phyloP scores from a whole-genome alignment of 2,329 filamentous ascomycete species.

The Aspergillus sp. region DNA sequence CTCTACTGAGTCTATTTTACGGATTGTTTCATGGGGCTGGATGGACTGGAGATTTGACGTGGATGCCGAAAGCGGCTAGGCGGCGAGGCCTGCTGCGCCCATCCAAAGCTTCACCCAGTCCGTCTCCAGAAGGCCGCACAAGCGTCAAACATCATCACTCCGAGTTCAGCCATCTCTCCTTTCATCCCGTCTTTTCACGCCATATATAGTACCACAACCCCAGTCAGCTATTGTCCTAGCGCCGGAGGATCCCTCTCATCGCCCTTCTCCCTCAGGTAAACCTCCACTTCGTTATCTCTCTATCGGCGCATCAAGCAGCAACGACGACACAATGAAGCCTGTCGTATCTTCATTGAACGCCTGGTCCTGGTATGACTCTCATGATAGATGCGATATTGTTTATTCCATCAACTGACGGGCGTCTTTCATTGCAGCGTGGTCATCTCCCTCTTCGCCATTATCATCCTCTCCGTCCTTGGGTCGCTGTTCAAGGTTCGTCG shows the following conservation, averaged over 20 bases:
- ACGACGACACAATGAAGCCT: constrained; percentile 75
- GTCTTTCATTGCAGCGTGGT: constrained; percentile 59
- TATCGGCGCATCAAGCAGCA: neutral
- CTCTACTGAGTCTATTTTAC: neutral
- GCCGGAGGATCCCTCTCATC: neutral
- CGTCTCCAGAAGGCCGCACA: neutral
- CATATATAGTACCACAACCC: neutral
- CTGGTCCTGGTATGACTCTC: constrained; percentile 77
- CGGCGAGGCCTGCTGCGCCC: neutral
- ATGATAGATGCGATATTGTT: neutral
- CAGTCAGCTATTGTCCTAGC: neutral
- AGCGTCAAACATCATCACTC: neutral
- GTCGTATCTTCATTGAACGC: constrained; percentile 88
- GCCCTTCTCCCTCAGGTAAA: neutral
- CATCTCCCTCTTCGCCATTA: constrained; percentile 63
- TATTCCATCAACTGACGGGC: constrained; percentile 19
- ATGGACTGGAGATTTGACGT: neutral
- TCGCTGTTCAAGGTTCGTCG: constrained; percentile 68
- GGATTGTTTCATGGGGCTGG: neutral
- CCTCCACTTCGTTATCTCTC: neutral
- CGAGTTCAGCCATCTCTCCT: neutral
- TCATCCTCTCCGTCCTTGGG: constrained; percentile 66
- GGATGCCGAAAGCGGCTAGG: constrained; percentile 16
- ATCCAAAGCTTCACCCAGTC: neutral
- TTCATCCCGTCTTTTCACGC: too few species aligned